Conservation (phyloP, 257 asterid species). For the Solanum ossicruentum region DNA sequence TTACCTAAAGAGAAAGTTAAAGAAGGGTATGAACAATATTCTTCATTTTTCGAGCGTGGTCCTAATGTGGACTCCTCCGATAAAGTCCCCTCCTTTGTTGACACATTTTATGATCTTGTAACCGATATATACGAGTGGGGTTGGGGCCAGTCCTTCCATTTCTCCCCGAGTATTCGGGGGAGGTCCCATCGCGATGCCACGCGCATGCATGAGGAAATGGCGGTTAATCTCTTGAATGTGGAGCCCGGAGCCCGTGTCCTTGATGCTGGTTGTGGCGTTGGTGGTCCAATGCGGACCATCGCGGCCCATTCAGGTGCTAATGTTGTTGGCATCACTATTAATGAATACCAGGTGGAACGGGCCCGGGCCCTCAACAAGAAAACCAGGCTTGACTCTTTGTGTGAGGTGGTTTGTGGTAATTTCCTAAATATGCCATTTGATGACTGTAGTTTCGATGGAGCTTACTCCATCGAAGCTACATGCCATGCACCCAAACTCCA, state of each 20-base stretch:
- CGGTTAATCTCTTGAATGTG: slow-evolving; percentile 44
- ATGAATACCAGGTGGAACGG: slow-evolving; percentile 50
- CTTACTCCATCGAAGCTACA: slow-evolving; percentile 67
- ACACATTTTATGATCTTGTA: slow-evolving; percentile 14
- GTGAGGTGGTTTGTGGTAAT: slow-evolving; percentile 70
- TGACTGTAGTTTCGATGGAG: slow-evolving; percentile 50
- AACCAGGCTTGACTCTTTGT: slow-evolving; percentile 42
- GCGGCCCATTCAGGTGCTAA: slow-evolving; percentile 66
- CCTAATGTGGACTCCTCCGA: slow-evolving; percentile 46
- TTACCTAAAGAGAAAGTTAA: slow-evolving; percentile 44
- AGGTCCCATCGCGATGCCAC: slow-evolving; percentile 61
- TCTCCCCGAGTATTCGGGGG: slow-evolving; percentile 48
- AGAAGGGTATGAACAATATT: slow-evolving; percentile 46
- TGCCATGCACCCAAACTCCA: slow-evolving; percentile 34
- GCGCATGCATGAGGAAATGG: slow-evolving; percentile 65
- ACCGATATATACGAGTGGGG: slow-evolving; percentile 86
- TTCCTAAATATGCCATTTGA: slow-evolving; percentile 67
- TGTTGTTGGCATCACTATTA: slow-evolving; percentile 24
- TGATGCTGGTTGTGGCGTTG: slow-evolving; percentile 79
- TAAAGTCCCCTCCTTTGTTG: slow-evolving; percentile 67
- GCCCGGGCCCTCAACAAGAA: slow-evolving; percentile 53
- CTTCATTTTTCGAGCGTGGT: slow-evolving; percentile 45
- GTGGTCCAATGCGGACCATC: slow-evolving; percentile 80
- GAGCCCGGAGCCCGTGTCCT: slow-evolving; percentile 38
- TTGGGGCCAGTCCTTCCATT: slow-evolving; percentile 78